Percentiles rank a stretch among this genome's conserved stretches.
Evolutionary conservation across 371 early-diverging fungal genomes (phyloP).

Genomic region (Nematocida displodere): DNA sequence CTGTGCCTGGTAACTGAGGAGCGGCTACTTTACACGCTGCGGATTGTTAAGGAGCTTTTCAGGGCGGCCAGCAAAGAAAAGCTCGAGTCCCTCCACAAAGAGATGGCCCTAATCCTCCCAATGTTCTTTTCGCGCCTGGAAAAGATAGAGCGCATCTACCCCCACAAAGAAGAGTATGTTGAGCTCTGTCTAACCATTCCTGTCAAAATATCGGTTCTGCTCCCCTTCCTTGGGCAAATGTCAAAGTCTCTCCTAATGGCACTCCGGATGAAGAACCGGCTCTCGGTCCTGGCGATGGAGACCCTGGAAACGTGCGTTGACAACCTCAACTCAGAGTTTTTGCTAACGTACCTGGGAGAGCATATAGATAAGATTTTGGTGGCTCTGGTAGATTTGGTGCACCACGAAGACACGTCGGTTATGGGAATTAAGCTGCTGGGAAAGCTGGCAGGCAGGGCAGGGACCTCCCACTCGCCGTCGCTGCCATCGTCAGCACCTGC

Average conservation of each 20-base stretch:
- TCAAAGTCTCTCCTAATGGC: conserved; percentile 89
- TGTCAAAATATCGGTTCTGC: conserved; percentile 80
- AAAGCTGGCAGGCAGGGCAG: conserved; percentile 39
- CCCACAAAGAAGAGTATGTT: conserved; percentile 73
- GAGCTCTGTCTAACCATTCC: conserved; percentile 85
- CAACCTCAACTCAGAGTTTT: conserved; percentile 84
- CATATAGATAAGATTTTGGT: conserved; percentile 25
- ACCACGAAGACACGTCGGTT: conserved; percentile 42
- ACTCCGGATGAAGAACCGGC: conserved; percentile 77
- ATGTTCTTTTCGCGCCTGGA: conserved; percentile 36
- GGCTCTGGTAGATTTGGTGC: conserved; percentile 25
- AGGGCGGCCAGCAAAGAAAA: conserved; percentile 39
- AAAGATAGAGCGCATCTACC: conserved; percentile 60
- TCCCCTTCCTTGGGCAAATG: conserved; percentile 81
- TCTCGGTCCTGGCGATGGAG: conserved; percentile 83
- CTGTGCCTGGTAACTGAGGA: conserved; percentile 26
- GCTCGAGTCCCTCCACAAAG: conserved; percentile 45
- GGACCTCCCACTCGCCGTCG: background rate
- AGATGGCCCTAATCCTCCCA: conserved; percentile 44
- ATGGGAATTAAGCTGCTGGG: conserved; percentile 53
- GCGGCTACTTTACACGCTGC: conserved; percentile 23
- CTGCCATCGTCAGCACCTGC: too few species aligned
- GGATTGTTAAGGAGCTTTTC: conserved; percentile 49
- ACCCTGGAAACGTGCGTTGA: conserved; percentile 93
- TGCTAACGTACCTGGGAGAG: conserved; percentile 62